Conservation (phyloP, 257 asterid genomes). For the Solanum paucissectum region DNA sequence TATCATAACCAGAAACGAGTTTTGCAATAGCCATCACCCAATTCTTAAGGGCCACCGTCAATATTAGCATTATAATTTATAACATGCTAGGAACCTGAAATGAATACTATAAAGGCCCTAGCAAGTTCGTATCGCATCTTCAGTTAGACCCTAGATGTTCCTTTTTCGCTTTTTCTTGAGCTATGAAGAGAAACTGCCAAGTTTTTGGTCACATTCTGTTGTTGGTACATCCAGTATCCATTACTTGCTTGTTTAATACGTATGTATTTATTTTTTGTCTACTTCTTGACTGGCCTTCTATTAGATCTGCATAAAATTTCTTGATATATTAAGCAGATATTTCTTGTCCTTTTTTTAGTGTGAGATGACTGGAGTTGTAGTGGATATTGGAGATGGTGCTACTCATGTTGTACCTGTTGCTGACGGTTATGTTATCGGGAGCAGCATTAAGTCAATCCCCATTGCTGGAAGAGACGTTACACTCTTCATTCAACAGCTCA, state of each 20-base stretch:
- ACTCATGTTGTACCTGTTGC: constrained; percentile 98
- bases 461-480: constrained; percentile 84
- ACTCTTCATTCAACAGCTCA: constrained; percentile 77
- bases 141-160: background rate
- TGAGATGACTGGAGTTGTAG: constrained; percentile 98
- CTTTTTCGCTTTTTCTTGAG: background rate
- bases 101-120: background rate
- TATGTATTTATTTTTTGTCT: background rate
- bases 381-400: constrained; percentile 97
- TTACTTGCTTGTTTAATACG: background rate
- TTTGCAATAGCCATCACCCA: background rate
- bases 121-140: background rate
- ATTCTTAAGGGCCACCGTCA: background rate
- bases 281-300: background rate
- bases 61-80: background rate
- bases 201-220: background rate
- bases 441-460: constrained; percentile 94
- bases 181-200: background rate
- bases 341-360: constrained; percentile 34
- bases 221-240: background rate
- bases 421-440: constrained; percentile 91
- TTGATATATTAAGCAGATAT: background rate
- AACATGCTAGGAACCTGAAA: background rate
- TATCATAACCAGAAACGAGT: background rate
- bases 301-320: background rate